Conservation (phyloP, 192 early-diverging fungal species). For the Phycomyces blakesleeanus region DNA sequence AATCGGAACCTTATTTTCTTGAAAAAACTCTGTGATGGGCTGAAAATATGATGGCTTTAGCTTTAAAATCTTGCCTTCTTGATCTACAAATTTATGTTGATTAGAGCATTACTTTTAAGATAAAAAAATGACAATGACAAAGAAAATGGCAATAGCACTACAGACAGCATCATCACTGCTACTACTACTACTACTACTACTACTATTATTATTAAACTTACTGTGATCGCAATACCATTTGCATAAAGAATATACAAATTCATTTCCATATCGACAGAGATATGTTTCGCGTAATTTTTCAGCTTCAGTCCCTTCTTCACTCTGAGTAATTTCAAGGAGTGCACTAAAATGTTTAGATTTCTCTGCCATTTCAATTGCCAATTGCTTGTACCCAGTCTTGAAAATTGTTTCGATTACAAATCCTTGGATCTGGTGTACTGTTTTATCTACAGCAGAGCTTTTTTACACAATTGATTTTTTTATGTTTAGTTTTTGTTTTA, state of each 20-base stretch:
- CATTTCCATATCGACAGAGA: background rate
- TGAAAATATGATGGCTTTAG: constrained; percentile 1
- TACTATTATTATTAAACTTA: background rate
- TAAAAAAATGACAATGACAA: background rate
- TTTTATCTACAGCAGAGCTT: background rate
- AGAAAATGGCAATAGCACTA: too few relatives aligned
- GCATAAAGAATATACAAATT: background rate
- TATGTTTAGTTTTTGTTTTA: background rate
- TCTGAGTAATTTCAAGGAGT: background rate
- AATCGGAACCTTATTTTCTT: background rate
- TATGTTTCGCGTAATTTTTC: background rate
- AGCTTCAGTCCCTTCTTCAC: background rate
- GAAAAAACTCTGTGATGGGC: background rate
- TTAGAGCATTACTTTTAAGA: too few relatives aligned
- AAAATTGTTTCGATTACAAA: background rate
- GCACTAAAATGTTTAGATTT: background rate
- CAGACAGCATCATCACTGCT: too few relatives aligned
- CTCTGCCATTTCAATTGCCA: background rate
- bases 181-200: background rate
- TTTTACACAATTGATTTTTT: background rate
- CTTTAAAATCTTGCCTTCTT: constrained; percentile 5
- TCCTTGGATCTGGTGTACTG: background rate
- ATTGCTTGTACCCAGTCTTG: background rate
- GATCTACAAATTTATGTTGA: too few relatives aligned
- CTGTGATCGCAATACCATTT: background rate